phyloP scores from a whole-genome alignment of 2,329 filamentous ascomycete genomes.

The Penicillium sp. region DNA sequence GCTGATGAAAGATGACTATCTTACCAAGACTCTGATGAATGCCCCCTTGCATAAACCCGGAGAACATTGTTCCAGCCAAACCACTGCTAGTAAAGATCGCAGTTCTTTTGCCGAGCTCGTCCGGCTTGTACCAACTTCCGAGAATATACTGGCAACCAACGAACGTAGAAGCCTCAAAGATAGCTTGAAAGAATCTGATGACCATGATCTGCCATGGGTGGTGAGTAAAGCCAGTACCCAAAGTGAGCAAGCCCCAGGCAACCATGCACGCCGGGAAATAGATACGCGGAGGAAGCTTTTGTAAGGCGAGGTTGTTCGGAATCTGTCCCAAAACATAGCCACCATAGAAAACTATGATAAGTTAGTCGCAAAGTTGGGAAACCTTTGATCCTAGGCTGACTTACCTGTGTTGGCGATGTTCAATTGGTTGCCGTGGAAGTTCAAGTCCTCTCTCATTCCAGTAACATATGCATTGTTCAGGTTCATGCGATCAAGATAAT shows the following conservation, averaged over 20 bases:
- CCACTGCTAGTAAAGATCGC: background rate
- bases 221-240: background rate
- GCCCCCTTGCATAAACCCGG: background rate
- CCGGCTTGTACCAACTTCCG: background rate
- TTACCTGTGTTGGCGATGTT: background rate
- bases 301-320: background rate
- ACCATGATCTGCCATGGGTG: background rate
- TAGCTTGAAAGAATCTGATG: background rate
- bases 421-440: background rate
- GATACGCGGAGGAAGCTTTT: background rate
- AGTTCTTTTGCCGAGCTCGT: background rate
- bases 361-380: background rate
- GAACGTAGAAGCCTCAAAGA: background rate
- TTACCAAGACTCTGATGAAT: background rate
- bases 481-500: background rate
- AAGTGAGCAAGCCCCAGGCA: background rate
- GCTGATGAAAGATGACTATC: background rate
- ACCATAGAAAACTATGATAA: background rate
- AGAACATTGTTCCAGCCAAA: background rate
- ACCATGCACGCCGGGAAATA: background rate
- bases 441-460: background rate
- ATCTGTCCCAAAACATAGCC: background rate
- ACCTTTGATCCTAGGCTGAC: background rate
- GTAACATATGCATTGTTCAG: background rate
- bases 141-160: background rate